These are phyloP conservation scores for Rugonectria rugulosa DNA, from an alignment of 2,329 filamentous ascomycete species.

Conservation along the genomic window DNA sequence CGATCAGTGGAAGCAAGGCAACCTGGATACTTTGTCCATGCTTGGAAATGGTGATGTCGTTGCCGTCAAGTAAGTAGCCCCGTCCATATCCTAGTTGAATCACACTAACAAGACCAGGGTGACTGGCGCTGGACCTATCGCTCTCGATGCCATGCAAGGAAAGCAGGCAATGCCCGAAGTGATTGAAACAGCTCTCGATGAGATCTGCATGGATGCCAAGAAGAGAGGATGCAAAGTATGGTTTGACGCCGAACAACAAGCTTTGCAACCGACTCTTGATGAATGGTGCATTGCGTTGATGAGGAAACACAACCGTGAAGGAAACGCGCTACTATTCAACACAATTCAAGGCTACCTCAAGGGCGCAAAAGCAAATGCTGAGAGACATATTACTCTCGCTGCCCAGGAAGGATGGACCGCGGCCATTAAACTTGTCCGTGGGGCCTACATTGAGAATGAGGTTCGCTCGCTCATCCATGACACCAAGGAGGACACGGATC, in stretches of 20 bases:
- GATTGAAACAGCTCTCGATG: conserved; percentile 49
- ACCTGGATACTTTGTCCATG: conserved; percentile 60
- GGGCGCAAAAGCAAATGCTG: conserved; percentile 50
- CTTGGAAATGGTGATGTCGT: conserved; percentile 61
- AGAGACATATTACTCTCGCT: conserved; percentile 55
- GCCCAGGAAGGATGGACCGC: conserved; percentile 57
- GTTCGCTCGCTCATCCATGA: conserved; percentile 57
- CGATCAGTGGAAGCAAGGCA: conserved; percentile 60
- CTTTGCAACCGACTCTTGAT: conserved; percentile 49
- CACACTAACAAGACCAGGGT: conserved; percentile 36
- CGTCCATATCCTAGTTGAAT: accelerated
- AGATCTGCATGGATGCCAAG: conserved; percentile 48
- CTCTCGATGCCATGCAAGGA: conserved; percentile 47
- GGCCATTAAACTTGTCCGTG: conserved; percentile 63
- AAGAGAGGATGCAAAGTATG: conserved; percentile 49
- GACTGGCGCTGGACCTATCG: conserved; percentile 51
- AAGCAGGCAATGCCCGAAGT: conserved; percentile 45
- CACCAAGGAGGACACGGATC: conserved; percentile 60
- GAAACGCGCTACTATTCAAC: conserved; percentile 48
- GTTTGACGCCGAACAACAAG: conserved; percentile 55
- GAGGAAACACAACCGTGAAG: conserved; percentile 48
- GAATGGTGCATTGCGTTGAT: conserved; percentile 44
- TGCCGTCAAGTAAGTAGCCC: conserved; percentile 60
- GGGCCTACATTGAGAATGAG: conserved; percentile 62
- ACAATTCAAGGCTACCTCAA: conserved; percentile 67